Base-by-base conservation (phyloP, 306 rosid genomes). In the Casuarina equisetifolia region DNA sequence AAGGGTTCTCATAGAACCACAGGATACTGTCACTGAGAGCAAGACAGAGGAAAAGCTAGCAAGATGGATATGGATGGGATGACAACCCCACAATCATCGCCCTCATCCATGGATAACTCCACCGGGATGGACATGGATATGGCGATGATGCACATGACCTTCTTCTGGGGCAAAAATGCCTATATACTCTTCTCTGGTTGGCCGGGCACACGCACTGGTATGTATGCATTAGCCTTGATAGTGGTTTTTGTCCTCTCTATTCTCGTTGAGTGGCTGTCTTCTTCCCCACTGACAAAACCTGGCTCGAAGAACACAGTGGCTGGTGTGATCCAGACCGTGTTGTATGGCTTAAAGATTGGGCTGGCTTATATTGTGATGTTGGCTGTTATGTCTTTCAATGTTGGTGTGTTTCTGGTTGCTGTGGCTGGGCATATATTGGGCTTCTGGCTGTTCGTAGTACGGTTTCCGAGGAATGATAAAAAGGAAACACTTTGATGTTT, bases 81-180 rank as follows among this genome's bases (percentile, higher is more conserved):
- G 32, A 25, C 32, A 25, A 25, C 32, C 32, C 32, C 32, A 25
- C 32, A 25, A 25, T 25, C 32, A 25, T 25, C 79, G 45, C 44
- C 88, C 0, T 25, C 79, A 4, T 54, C 90, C 11, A 67, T 57
- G 64, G 61, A 76, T 5, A 78, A 72, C 58, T 77, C 62, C 5
- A 75, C 15, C 70, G 72, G 45, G 11, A 73, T 73, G 67, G 79
- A 42, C 64, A 49, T 49, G 53, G 77, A 48, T 11, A 66, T 46
- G 54, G 39, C 35, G 83, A 89, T 86, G 90, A 86, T 83, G 96
- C 98, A 95, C 89, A 92, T 95, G 98, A 84, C 90, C 73, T 89
- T 95, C 86, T 92, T 84, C 74, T 95, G 98, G 97, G 97, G 98
- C 7, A 81, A 80, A 2, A 73, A 85, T 3, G 74, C 90, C 0